These are phyloP conservation scores for Venturia aucupariae DNA, from an alignment of 2,329 filamentous ascomycete species.

Conservation along the genomic window DNA sequence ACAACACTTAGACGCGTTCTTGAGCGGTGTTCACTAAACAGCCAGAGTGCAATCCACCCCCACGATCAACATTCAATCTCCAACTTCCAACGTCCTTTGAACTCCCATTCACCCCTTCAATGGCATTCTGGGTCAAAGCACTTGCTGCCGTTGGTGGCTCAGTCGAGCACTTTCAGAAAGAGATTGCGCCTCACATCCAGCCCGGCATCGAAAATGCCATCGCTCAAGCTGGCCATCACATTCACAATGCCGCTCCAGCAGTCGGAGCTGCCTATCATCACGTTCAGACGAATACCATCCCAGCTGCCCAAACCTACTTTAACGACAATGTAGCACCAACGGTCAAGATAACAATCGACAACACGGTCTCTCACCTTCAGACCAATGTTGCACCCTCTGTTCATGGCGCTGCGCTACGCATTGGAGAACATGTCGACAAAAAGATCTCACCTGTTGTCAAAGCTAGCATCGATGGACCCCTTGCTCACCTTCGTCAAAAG, in stretches of 20 bases:
- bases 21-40: too few relatives aligned
- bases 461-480: not conserved
- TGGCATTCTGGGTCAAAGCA: not conserved
- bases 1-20: not conserved
- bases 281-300: not conserved
- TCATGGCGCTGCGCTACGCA: not conserved
- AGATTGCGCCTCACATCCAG: not conserved
- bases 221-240: not conserved
- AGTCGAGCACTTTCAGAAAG: not conserved
- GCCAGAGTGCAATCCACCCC: too few relatives aligned
- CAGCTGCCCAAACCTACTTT: not conserved
- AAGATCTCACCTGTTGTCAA: not conserved
- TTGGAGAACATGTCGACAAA: not conserved
- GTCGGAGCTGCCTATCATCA: not conserved
- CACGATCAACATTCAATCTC: too few relatives aligned
- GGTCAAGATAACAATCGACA: not conserved
- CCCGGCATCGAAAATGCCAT: not conserved
- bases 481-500: not conserved
- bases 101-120: not conserved
- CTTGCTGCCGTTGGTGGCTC: not conserved
- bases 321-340: not conserved
- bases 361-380: not conserved
- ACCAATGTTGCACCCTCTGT: not conserved
- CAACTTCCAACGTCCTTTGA: too few relatives aligned
- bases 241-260: not conserved